A percentile compares a stretch with the other conserved stretches of the same genome.
Conservation (phyloP, 2,329 filamentous ascomycete species). For the Colletotrichum sp. region DNA sequence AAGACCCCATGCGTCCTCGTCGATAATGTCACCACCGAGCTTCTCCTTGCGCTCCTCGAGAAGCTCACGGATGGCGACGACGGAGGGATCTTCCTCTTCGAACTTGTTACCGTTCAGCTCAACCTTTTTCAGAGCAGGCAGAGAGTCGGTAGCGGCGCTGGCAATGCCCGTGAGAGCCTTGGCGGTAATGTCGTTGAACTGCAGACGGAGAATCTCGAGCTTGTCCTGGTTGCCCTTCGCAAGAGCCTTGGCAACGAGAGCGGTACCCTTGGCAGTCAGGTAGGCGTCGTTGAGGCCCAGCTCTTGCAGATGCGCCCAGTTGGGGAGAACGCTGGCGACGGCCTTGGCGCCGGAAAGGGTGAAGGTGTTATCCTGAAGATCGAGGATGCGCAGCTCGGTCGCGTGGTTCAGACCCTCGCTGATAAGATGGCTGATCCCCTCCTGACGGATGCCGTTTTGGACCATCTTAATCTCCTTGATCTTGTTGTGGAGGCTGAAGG, state of each 20-base stretch:
- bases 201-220: conserved; percentile 80
- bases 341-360: conserved; percentile 80
- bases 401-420: conserved; percentile 78
- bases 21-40: conserved; percentile 65
- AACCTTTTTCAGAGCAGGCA: conserved; percentile 82
- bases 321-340: conserved; percentile 74
- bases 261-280: conserved; percentile 76
- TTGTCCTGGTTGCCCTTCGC: conserved; percentile 77
- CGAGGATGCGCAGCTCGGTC: conserved; percentile 73
- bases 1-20: conserved; percentile 83
- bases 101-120: conserved; percentile 98
- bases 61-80: conserved; percentile 71
- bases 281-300: conserved; percentile 90
- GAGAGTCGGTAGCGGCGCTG: conserved; percentile 66
- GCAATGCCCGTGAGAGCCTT: conserved; percentile 75
- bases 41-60: conserved; percentile 82
- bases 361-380: conserved; percentile 98
- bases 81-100: conserved; percentile 77
- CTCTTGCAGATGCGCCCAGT: conserved; percentile 80
- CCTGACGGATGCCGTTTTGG: conserved; percentile 94
- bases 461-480: conserved; percentile 94
- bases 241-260: conserved; percentile 76
- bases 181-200: conserved; percentile 93
- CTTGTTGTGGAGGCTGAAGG: conserved; percentile 81
- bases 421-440: conserved; percentile 85